phyloP scores from a whole-genome alignment of 1,139 yeast species.

The Blastobotrys petasosporus region DNA sequence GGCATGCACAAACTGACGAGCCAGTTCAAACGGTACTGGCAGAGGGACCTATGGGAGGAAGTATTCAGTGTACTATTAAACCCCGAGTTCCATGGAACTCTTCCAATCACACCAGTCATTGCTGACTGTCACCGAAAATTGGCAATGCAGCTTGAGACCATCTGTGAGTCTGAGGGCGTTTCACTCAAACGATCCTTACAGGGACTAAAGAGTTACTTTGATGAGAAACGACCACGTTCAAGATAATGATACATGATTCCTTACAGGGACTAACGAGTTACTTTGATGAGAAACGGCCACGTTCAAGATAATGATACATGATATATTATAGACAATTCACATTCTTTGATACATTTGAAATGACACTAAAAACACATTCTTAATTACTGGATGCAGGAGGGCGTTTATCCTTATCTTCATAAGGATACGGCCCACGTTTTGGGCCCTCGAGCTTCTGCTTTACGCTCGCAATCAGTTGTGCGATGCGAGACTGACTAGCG shows the following conservation, averaged over 20 bases:
- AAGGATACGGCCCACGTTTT: conserved; percentile 22
- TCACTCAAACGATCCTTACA: conserved; percentile 23
- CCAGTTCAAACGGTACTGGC: conserved; percentile 72
- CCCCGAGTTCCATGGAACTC: conserved; percentile 37
- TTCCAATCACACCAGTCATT: conserved; percentile 43
- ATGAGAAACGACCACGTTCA: too few relatives aligned
- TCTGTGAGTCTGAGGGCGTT: conserved; percentile 24
- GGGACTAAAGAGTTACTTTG: conserved; percentile 10
- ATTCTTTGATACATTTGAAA: not conserved
- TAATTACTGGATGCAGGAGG: not conserved
- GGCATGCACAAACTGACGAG: conserved; percentile 36
- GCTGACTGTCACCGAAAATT: conserved; percentile 37
- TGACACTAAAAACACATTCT: not conserved
- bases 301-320: too few relatives aligned
- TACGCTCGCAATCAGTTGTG: conserved; percentile 5
- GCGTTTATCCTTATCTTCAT: conserved; percentile 13
- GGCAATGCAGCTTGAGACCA: conserved; percentile 42
- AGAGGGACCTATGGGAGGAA: conserved; percentile 61
- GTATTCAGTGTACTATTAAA: conserved; percentile 63
- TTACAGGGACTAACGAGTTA: conserved; percentile 16
- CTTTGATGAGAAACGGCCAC: too few relatives aligned
- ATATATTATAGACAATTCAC: too few relatives aligned
- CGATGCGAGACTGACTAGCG: conserved; percentile 20
- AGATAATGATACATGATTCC: conserved; percentile 4
- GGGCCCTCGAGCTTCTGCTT: conserved; percentile 14